These are phyloP conservation scores for Metschnikowia shivogae DNA, from an alignment of 805 yeast species.

Conservation along the genomic window DNA sequence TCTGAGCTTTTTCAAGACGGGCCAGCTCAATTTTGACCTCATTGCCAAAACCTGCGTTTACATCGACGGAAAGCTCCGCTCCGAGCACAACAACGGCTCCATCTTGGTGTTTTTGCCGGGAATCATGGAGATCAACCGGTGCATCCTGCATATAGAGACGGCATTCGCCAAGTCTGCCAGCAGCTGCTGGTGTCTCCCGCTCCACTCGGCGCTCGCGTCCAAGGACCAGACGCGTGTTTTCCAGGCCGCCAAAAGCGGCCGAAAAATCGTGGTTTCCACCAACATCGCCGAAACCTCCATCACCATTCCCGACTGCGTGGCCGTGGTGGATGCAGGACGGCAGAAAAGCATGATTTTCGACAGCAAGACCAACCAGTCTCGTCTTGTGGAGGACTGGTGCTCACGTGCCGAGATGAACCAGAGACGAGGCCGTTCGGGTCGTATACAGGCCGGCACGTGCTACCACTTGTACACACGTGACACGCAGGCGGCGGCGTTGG, in stretches of 20 bases:
- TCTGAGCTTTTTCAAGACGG: conserved; percentile 59
- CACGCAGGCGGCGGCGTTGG: conserved; percentile 52
- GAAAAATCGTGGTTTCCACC: conserved; percentile 86
- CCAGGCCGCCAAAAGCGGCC: conserved; percentile 47
- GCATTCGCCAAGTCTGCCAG: conserved; percentile 16
- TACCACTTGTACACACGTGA: conserved; percentile 71
- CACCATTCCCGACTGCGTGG: conserved; percentile 93
- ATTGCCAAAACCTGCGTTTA: conserved; percentile 51
- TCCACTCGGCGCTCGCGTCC: conserved; percentile 85
- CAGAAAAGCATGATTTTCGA: conserved; percentile 77
- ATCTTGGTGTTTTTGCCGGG: conserved; percentile 88
- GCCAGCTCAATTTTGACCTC: conserved; percentile 72
- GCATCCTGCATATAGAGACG: conserved; percentile 42
- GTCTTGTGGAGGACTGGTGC: conserved; percentile 76
- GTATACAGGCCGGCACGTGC: conserved; percentile 79
- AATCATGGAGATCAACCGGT: conserved; percentile 74
- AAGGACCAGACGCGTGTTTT: conserved; percentile 80
- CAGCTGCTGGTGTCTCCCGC: conserved; percentile 52
- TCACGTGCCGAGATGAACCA: conserved; percentile 87
- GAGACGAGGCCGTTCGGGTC: conserved; percentile 97
- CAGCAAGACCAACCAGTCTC: conserved; percentile 60
- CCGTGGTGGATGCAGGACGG: conserved; percentile 82
- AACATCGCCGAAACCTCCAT: conserved; percentile 97
- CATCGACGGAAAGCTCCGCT: conserved; percentile 47
- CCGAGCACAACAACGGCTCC: conserved; percentile 55